Percentiles rank a stretch among this genome's conserved stretches.
Evolutionary conservation across 257 asterid species (phyloP).

Genomic region (Lycium barbarum): DNA sequence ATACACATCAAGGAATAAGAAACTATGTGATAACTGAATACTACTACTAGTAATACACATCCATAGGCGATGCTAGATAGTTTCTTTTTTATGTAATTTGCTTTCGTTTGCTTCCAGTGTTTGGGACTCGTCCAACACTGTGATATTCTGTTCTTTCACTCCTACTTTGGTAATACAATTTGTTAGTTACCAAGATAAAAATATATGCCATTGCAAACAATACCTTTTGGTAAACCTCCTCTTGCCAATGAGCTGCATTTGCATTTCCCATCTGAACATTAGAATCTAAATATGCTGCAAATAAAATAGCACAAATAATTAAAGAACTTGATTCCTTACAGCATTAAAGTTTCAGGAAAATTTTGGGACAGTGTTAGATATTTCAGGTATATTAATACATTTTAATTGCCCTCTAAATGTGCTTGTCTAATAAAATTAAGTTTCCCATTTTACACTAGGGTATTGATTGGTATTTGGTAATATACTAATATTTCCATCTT

Average conservation of each 20-base stretch:
- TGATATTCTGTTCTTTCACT: background rate
- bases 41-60: background rate
- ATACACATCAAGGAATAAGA: too few relatives aligned
- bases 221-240: conserved; percentile 79
- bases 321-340: background rate
- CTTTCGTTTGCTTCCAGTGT: background rate
- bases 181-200: background rate
- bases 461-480: background rate
- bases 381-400: background rate
- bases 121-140: conserved; percentile 10
- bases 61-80: background rate
- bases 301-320: background rate
- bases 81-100: background rate
- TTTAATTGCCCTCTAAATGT: background rate
- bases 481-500: background rate
- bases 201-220: background rate
- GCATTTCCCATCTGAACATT: conserved; percentile 72
- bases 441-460: background rate
- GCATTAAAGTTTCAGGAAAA: background rate
- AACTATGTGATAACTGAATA: too few relatives aligned
- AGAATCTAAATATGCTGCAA: conserved; percentile 72
- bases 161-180: background rate
- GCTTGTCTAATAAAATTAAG: background rate
- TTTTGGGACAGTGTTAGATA: background rate
- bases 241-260: conserved; percentile 86